Evolutionary conservation across 345 rosid species (phyloP).

Genomic region (Excoecaria cochinchinensis): DNA sequence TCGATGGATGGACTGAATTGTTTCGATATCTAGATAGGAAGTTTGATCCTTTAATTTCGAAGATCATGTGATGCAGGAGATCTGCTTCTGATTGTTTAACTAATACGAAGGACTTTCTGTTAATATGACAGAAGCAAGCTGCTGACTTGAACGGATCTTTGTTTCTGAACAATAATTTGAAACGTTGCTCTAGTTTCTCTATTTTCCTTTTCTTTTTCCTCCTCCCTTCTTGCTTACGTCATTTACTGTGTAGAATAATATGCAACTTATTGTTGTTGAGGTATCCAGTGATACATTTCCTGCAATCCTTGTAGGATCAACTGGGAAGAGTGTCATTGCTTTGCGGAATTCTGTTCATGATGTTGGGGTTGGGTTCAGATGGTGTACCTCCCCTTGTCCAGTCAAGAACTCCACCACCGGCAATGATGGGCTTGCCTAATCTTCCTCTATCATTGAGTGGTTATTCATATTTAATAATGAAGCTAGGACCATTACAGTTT

Average conservation of each 20-base stretch:
- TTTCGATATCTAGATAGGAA: neutral
- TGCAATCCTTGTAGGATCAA: slow-evolving; percentile 60
- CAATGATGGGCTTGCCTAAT: slow-evolving; percentile 61
- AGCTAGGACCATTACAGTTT: slow-evolving; percentile 81
- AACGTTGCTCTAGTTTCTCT: neutral
- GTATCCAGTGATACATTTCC: slow-evolving; percentile 14
- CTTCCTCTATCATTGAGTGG: slow-evolving; percentile 71
- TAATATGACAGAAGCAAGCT: neutral
- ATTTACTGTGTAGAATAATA: neutral
- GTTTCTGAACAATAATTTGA: neutral
- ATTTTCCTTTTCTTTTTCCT: no score
- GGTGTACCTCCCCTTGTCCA: slow-evolving; percentile 79
- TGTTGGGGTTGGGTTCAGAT: slow-evolving; percentile 85
- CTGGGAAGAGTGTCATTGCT: slow-evolving; percentile 86
- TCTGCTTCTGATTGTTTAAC: neutral
- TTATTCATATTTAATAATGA: slow-evolving; percentile 73
- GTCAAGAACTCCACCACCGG: slow-evolving; percentile 76
- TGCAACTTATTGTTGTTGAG: neutral
- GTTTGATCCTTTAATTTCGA: neutral
- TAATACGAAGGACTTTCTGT: neutral
- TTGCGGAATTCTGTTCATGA: slow-evolving; percentile 74
- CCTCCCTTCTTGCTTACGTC: neutral
- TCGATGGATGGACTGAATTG: neutral
- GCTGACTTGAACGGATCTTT: neutral
- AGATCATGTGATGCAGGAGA: neutral